Conservation (phyloP, 2,329 filamentous ascomycete species). For the Aspergillus flavus region DNA sequence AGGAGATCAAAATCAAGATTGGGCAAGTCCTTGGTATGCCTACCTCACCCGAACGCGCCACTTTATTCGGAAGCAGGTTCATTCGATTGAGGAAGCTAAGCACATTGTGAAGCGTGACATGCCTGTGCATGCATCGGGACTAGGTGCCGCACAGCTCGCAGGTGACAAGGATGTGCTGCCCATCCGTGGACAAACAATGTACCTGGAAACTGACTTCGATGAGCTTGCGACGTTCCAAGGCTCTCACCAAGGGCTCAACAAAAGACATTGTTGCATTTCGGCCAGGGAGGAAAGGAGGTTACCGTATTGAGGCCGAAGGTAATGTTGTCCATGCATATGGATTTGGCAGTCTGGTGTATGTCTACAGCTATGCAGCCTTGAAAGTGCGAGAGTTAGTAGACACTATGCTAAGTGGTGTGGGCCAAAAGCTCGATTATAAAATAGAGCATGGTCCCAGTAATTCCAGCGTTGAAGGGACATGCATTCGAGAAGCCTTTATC, state of each 20-base stretch:
- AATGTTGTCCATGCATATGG: constrained; percentile 24
- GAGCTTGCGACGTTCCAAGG: constrained; percentile 23
- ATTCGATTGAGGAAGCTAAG: constrained; percentile 14
- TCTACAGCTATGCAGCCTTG: constrained; percentile 12
- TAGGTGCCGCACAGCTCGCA: constrained; percentile 18
- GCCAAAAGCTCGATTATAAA: too few species aligned
- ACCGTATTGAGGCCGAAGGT: constrained; percentile 20
- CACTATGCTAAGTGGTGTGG: too few species aligned
- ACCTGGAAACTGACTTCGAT: constrained; percentile 18
- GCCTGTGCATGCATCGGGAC: constrained; percentile 23
- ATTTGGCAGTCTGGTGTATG: constrained; percentile 19
- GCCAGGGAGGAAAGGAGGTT: constrained; percentile 21
- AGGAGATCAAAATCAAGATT: constrained; percentile 20
- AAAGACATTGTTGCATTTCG: constrained; percentile 25
- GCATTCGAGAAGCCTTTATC: too few species aligned
- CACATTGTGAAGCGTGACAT: constrained; percentile 3
- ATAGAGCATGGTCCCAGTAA: too few species aligned
- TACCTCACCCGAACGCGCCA: too few species aligned
- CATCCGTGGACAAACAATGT: constrained; percentile 29
- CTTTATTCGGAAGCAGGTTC: constrained; percentile 16
- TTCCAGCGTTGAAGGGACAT: too few species aligned
- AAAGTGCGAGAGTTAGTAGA: not conserved
- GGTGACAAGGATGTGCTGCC: constrained; percentile 35
- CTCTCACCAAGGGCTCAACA: constrained; percentile 11
- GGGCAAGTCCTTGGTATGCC: constrained; percentile 27